Evolutionary conservation across 192 early-diverging fungal genomes (phyloP).

Genomic region (Linnemannia hyalina): DNA sequence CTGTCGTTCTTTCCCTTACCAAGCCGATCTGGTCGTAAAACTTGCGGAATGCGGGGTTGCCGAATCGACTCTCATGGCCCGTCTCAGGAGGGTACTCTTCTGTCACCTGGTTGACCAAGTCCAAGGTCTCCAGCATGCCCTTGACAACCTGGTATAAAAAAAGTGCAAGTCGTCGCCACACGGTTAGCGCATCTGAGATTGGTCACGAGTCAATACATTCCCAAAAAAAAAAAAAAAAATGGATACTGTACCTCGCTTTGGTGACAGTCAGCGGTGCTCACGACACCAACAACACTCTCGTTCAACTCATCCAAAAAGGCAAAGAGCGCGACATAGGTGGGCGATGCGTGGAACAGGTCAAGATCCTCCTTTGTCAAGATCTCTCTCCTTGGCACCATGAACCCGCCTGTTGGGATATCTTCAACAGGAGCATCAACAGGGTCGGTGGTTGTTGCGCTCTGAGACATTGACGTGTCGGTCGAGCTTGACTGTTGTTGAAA

Average conservation of each 20-base stretch:
- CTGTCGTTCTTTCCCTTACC: constrained; percentile 55
- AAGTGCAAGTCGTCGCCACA: not conserved
- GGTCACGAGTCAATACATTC: not conserved
- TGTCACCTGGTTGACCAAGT: constrained; percentile 69
- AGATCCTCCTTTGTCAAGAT: constrained; percentile 93
- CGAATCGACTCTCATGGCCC: constrained; percentile 87
- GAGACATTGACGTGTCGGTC: not conserved
- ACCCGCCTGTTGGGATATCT: constrained; percentile 4
- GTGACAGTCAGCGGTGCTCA: constrained; percentile 65
- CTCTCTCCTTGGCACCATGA: constrained; percentile 59
- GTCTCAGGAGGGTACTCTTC: constrained; percentile 80
- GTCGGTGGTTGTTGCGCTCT: not conserved
- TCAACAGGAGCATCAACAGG: not conserved
- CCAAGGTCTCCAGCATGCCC: constrained; percentile 75
- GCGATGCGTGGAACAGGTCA: constrained; percentile 76
- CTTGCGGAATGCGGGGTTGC: constrained; percentile 93
- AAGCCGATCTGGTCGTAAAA: constrained; percentile 85
- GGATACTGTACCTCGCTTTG: constrained; percentile 63
- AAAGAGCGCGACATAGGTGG: constrained; percentile 73
- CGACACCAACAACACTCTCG: constrained; percentile 76
- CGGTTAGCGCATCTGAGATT: constrained; percentile 1
- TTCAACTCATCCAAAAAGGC: constrained; percentile 82
- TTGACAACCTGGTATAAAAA: constrained; percentile 54
- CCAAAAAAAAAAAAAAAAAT: not conserved
- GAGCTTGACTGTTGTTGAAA: not conserved